Conservation (phyloP, 1,284 basidiomycete genomes). For the Caloboletus firmus region DNA sequence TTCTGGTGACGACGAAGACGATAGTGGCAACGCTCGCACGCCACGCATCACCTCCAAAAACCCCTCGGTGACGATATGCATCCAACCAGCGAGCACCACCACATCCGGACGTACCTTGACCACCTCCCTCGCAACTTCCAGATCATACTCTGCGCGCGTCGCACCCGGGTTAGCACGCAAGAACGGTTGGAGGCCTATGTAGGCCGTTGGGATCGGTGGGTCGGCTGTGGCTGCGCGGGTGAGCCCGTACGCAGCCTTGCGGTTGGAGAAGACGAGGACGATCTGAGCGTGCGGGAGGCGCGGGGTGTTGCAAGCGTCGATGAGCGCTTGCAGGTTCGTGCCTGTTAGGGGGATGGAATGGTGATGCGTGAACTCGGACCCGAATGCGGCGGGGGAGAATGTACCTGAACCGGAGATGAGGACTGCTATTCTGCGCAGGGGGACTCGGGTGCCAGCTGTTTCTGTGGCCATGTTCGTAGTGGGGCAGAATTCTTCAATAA, state of each 20-base stretch:
- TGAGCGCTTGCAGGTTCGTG: constrained; percentile 93
- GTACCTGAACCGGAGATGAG: constrained; percentile 86
- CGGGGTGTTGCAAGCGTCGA: constrained; percentile 78
- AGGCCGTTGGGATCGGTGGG: constrained; percentile 80
- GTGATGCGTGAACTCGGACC: constrained; percentile 5
- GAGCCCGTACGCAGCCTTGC: constrained; percentile 90
- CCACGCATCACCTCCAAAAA: constrained; percentile 56
- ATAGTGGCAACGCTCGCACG: constrained; percentile 18
- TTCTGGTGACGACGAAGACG: not conserved
- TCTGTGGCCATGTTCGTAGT: constrained; percentile 10
- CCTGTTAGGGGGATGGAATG: constrained; percentile 50
- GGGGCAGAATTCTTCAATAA: not conserved
- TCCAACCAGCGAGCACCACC: constrained; percentile 95
- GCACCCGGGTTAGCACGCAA: constrained; percentile 72
- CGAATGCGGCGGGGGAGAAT: too few relatives aligned
- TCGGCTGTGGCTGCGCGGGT: constrained; percentile 68
- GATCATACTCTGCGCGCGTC: constrained; percentile 85
- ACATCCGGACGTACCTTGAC: constrained; percentile 71
- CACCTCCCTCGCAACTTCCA: constrained; percentile 76
- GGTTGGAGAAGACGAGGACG: constrained; percentile 86
- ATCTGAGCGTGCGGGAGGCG: constrained; percentile 71
- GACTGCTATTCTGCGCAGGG: constrained; percentile 52
- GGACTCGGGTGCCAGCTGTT: not conserved
- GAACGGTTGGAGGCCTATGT: constrained; percentile 86
- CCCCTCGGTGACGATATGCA: constrained; percentile 81